Percentiles rank a stretch among this genome's conserved stretches.
These are phyloP conservation scores for Penicillium nucicola DNA, from an alignment of 495 filamentous ascomycete genomes.

Conservation along the genomic window DNA sequence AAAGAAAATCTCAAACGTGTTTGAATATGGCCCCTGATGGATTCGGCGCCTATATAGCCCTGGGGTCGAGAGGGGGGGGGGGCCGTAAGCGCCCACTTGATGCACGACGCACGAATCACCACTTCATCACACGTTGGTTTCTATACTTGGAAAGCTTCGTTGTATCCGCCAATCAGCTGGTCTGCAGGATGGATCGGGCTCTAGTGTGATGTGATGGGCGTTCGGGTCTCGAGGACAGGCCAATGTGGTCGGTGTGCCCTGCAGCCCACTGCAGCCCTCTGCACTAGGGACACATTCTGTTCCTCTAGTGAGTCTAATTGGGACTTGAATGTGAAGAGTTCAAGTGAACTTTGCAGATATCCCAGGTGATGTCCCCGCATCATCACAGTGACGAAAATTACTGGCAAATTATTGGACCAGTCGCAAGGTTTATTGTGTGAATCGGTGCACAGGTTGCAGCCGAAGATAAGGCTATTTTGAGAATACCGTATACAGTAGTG, in stretches of 20 bases:
- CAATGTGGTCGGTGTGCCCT: background rate
- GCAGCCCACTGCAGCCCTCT: slow-evolving; percentile 4
- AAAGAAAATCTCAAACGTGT: slow-evolving; percentile 35
- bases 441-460: background rate
- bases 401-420: background rate
- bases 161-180: slow-evolving; percentile 8
- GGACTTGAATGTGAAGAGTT: background rate
- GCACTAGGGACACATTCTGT: background rate
- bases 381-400: background rate
- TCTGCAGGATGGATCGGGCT: background rate
- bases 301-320: background rate
- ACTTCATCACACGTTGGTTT: slow-evolving; percentile 30
- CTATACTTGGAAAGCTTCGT: slow-evolving; percentile 10
- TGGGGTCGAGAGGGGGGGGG: slow-evolving; percentile 4
- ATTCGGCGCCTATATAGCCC: slow-evolving; percentile 32
- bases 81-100: slow-evolving; percentile 23
- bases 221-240: background rate
- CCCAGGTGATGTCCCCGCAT: background rate
- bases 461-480: no score
- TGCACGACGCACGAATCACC: slow-evolving; percentile 29
- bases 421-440: background rate
- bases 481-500: no score
- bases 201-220: slow-evolving; percentile 1
- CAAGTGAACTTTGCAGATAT: no score
- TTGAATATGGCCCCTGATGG: slow-evolving; percentile 5